Conservation (phyloP, 495 filamentous ascomycete genomes). For the Penicillium mononematosum region DNA sequence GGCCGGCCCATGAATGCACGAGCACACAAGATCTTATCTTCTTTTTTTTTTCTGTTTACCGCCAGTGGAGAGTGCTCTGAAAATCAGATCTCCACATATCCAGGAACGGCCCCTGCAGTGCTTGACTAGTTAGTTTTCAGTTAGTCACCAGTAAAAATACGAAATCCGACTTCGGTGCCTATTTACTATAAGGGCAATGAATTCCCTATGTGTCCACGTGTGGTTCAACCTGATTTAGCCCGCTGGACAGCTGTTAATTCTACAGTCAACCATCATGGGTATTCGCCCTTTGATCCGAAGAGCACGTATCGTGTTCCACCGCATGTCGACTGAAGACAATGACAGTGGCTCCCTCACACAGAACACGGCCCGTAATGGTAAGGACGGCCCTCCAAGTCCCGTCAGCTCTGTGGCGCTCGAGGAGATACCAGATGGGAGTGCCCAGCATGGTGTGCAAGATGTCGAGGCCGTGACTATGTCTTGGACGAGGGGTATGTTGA, state of each 20-base stretch:
- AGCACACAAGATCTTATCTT: background rate
- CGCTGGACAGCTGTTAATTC: background rate
- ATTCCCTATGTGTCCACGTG: background rate
- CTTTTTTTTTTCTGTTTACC: background rate
- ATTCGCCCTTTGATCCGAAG: constrained; percentile 2
- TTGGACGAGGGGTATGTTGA: background rate
- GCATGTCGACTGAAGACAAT: background rate
- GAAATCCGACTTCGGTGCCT: no score
- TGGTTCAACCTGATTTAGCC: no score
- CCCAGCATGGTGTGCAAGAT: constrained; percentile 2
- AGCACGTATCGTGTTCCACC: background rate
- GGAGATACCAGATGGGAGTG: background rate
- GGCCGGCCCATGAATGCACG: background rate
- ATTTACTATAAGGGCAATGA: background rate
- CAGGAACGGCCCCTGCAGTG: no score
- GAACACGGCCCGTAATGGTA: no score
- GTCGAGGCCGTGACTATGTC: constrained; percentile 1
- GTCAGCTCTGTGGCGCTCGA: background rate
- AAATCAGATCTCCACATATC: no score
- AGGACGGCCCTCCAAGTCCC: background rate
- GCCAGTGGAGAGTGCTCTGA: background rate
- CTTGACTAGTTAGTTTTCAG: no score
- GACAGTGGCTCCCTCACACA: background rate
- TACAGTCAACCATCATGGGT: background rate
- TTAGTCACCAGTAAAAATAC: no score